phyloP scores from a whole-genome alignment of 495 filamentous ascomycete species.

The Aeminium ludgeri region DNA sequence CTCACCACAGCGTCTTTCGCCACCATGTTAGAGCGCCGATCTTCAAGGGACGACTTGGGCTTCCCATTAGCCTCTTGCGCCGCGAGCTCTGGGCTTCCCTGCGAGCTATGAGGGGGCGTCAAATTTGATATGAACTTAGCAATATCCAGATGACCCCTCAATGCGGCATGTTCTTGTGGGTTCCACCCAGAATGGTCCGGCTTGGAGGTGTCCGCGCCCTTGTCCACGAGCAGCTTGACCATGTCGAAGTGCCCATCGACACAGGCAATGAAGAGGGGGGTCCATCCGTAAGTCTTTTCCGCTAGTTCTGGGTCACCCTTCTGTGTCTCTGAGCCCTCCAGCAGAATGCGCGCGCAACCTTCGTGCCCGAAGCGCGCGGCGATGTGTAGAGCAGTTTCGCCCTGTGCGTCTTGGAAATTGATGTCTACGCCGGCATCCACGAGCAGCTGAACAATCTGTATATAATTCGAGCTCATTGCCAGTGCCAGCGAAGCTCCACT shows the following conservation, averaged over 20 bases:
- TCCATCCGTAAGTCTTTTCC: conserved; percentile 84
- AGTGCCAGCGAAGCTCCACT: conserved; percentile 83
- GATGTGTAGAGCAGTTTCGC: conserved; percentile 86
- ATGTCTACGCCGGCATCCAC: conserved; percentile 85
- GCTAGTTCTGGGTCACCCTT: conserved; percentile 59
- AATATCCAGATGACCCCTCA: conserved; percentile 72
- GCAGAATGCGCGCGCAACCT: conserved; percentile 57
- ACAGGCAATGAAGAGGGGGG: conserved; percentile 75
- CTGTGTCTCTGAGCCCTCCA: conserved; percentile 50
- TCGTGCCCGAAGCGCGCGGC: conserved; percentile 77
- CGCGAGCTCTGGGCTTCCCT: conserved; percentile 25
- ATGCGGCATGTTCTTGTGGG: conserved; percentile 76
- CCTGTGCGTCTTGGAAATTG: conserved; percentile 82
- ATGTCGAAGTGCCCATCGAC: conserved; percentile 68
- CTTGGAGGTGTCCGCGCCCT: conserved; percentile 55
- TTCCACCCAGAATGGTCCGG: conserved; percentile 86
- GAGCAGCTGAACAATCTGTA: conserved; percentile 64
- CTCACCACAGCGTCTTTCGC: conserved; percentile 23
- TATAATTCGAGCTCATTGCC: conserved; percentile 71
- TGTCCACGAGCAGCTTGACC: conserved; percentile 51
- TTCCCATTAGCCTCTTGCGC: conserved; percentile 1
- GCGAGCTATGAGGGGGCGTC: conserved; percentile 28
- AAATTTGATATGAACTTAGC: conserved; percentile 46
- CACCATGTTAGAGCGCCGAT: conserved; percentile 34
- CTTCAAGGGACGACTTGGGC: conserved; percentile 31